Conservation (phyloP, 176 grass and related monocot species). For the Canna indica region DNA sequence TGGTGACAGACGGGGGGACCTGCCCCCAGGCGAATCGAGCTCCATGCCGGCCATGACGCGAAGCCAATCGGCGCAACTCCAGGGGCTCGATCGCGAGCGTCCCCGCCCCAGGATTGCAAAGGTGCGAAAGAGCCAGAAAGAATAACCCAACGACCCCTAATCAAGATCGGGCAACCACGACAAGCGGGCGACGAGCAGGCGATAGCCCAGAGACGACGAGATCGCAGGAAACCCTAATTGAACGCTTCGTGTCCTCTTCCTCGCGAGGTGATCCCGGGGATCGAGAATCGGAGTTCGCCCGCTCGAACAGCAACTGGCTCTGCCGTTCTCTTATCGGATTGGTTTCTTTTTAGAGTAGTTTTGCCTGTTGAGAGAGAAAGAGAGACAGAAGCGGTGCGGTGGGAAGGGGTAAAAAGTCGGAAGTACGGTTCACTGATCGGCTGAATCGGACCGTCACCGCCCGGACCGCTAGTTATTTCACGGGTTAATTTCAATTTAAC, state of each 20-base stretch:
- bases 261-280: not conserved
- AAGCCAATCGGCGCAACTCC: conserved; percentile 82
- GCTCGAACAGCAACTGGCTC: not conserved
- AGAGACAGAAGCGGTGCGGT: not conserved
- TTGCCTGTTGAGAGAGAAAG: not conserved
- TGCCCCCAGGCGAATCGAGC: conserved; percentile 16
- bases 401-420: not conserved
- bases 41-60: conserved; percentile 82
- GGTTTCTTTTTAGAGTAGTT: not conserved
- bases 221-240: not conserved
- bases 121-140: not conserved
- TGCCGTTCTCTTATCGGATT: not conserved
- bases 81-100: conserved; percentile 70
- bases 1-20: conserved; percentile 9
- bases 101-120: conserved; percentile 61
- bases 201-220: not conserved
- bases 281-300: not conserved
- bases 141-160: not conserved
- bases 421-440: not conserved
- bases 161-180: not conserved
- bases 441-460: not conserved
- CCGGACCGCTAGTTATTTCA: not conserved
- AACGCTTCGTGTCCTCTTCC: not conserved
- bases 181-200: not conserved
- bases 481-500: no score